phyloP scores from a whole-genome alignment of 352 stramenopile genomes.

The Phytophthora megakarya region DNA sequence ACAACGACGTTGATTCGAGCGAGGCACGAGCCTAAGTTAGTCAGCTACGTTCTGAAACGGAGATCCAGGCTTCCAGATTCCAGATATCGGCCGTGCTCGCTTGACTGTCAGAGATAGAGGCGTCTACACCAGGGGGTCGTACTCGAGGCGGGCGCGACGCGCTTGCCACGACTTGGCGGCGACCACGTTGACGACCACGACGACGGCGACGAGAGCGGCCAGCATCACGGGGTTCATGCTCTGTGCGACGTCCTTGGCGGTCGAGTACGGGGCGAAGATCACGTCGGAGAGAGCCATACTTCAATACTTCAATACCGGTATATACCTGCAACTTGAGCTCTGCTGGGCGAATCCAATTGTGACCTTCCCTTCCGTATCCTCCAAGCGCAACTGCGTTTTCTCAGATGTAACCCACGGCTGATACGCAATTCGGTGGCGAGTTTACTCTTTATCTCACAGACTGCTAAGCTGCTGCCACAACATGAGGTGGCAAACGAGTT shows the following conservation, averaged over 20 bases:
- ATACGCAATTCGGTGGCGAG: constrained; percentile 17
- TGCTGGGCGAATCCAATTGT: constrained; percentile 5
- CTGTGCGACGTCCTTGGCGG: constrained; percentile 35
- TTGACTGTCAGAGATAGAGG: constrained; percentile 7
- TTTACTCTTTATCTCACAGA: constrained; percentile 3
- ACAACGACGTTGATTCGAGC: constrained; percentile 12
- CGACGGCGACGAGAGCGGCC: constrained; percentile 31
- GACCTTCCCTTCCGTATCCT: constrained; percentile 6
- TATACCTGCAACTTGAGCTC: constrained; percentile 6
- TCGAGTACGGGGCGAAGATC: constrained; percentile 31
- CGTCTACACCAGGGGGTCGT: constrained; percentile 40
- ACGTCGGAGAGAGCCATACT: constrained; percentile 37
- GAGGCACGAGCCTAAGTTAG: background rate
- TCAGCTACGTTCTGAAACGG: constrained; percentile 6
- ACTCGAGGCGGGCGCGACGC: constrained; percentile 39
- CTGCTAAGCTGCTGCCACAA: background rate
- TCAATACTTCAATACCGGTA: too few species aligned
- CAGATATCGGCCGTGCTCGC: background rate
- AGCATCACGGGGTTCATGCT: constrained; percentile 40
- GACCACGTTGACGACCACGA: constrained; percentile 44
- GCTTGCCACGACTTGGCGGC: constrained; percentile 46
- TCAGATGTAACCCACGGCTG: constrained; percentile 26
- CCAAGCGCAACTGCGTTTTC: constrained; percentile 16
- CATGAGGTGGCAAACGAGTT: background rate
- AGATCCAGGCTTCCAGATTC: background rate